Conservation (phyloP, 805 yeast genomes). For the Pichia manshurica region DNA sequence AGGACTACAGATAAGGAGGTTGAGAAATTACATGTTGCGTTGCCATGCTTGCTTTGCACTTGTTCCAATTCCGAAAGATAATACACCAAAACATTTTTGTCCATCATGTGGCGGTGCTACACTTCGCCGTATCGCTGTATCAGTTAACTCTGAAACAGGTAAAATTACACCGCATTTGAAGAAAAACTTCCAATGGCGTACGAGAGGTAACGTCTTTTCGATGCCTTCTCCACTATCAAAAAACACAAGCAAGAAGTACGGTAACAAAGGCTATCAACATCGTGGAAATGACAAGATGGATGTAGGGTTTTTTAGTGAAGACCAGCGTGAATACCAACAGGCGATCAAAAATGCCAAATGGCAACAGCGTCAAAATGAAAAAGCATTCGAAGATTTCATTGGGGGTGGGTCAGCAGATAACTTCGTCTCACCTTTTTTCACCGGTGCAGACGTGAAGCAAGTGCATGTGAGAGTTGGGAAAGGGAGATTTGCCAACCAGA, state of each 20-base stretch:
- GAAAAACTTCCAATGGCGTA: constrained; percentile 89
- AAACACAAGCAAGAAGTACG: constrained; percentile 61
- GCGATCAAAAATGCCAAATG: constrained; percentile 85
- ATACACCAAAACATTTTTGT: constrained; percentile 81
- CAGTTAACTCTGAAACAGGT: constrained; percentile 75
- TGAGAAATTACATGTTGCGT: constrained; percentile 88
- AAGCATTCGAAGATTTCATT: constrained; percentile 78
- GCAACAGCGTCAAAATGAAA: constrained; percentile 82
- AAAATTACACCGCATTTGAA: constrained; percentile 82
- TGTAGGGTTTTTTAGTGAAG: constrained; percentile 70
- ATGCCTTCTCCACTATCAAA: constrained; percentile 85
- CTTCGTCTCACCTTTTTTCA: constrained; percentile 79
- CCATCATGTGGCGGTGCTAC: constrained; percentile 95
- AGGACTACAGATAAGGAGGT: constrained; percentile 78
- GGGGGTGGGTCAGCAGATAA: constrained; percentile 93
- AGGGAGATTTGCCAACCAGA: constrained; percentile 74
- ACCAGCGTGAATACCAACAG: constrained; percentile 87
- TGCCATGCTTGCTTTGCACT: constrained; percentile 95
- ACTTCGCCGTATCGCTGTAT: constrained; percentile 81
- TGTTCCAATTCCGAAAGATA: constrained; percentile 70
- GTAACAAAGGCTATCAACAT: constrained; percentile 77
- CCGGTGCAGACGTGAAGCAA: constrained; percentile 48
- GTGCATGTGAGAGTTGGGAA: constrained; percentile 77
- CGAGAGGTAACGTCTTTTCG: constrained; percentile 76
- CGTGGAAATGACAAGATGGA: constrained; percentile 48